Percentiles rank a stretch among this genome's conserved stretches.
Conservation (phyloP, 1,139 yeast species). For the Yamadazyma blattariae region DNA sequence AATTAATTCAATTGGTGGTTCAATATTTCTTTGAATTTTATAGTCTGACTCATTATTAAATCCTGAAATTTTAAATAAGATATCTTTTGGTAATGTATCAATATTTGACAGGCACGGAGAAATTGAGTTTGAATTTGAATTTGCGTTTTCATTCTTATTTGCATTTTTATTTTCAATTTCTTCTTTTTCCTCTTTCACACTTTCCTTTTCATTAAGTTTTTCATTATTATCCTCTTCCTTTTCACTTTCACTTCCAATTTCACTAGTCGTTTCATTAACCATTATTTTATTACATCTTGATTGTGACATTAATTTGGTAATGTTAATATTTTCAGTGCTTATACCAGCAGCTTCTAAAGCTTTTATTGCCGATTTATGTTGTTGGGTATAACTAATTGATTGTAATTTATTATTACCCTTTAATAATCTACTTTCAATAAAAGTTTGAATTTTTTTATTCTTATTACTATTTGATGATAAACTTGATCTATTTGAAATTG, state of each 20-base stretch:
- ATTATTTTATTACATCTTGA: slow-evolving; percentile 2
- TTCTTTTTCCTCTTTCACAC: too few relatives aligned
- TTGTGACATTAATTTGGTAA: slow-evolving; percentile 20
- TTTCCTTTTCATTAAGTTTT: too few relatives aligned
- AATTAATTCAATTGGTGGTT: slow-evolving; percentile 28
- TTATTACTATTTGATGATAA: background rate
- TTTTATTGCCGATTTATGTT: slow-evolving; percentile 23
- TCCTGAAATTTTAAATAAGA: slow-evolving; percentile 23
- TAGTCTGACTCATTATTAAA: slow-evolving; percentile 20
- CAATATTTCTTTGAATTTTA: slow-evolving; percentile 20
- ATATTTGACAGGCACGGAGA: slow-evolving; percentile 6
- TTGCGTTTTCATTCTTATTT: too few relatives aligned
- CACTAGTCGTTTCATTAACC: background rate
- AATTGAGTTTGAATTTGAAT: too few relatives aligned
- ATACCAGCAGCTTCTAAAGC: slow-evolving; percentile 22
- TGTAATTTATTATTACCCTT: slow-evolving; percentile 25
- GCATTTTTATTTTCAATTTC: background rate
- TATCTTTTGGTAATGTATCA: slow-evolving; percentile 15
- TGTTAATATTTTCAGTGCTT: slow-evolving; percentile 17
- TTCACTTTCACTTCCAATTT: background rate
- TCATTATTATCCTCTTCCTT: too few relatives aligned
- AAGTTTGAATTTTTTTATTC: slow-evolving; percentile 6
- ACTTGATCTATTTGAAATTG: background rate
- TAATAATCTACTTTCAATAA: slow-evolving; percentile 22
- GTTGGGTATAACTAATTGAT: slow-evolving; percentile 26